A percentile compares a stretch with the other conserved stretches of the same genome.
Conservation (phyloP, 768 basidiomycete genomes). For the Boletus barrowsii region DNA sequence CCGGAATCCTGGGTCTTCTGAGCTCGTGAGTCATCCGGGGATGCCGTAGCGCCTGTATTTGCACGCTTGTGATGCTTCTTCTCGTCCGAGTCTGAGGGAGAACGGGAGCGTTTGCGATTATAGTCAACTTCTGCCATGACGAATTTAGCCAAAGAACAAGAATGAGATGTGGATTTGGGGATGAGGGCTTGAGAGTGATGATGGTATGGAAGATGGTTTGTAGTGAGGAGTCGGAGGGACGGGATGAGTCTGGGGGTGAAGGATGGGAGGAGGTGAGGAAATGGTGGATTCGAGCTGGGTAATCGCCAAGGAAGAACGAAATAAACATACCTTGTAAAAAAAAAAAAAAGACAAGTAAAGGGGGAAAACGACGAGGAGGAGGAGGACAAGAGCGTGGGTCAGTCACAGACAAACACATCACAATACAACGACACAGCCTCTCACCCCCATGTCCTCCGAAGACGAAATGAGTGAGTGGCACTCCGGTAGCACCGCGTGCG, state of each 20-base stretch:
- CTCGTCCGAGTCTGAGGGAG: slow-evolving; percentile 76
- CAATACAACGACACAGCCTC: slow-evolving; percentile 24
- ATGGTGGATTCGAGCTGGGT: slow-evolving; percentile 56
- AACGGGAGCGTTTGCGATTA: slow-evolving; percentile 84
- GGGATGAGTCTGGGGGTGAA: slow-evolving; percentile 48
- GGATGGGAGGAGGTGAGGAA: slow-evolving; percentile 53
- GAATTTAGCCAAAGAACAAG: slow-evolving; percentile 50
- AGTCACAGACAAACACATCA: slow-evolving; percentile 11
- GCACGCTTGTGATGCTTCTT: slow-evolving; percentile 80
- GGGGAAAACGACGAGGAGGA: not conserved
- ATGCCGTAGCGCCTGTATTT: slow-evolving; percentile 69
- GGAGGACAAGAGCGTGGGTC: not conserved
- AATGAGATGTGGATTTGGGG: slow-evolving; percentile 37
- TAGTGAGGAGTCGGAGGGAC: slow-evolving; percentile 37
- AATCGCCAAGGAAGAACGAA: slow-evolving; percentile 32
- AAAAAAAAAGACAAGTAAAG: not conserved
- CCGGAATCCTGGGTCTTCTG: slow-evolving; percentile 45
- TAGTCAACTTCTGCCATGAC: slow-evolving; percentile 85
- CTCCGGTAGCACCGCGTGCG: not conserved
- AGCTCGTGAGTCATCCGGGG: slow-evolving; percentile 59
- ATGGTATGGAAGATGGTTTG: slow-evolving; percentile 35
- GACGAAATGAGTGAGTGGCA: slow-evolving; percentile 30
- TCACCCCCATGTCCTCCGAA: slow-evolving; percentile 27
- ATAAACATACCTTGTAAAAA: slow-evolving; percentile 34
- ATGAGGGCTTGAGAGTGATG: slow-evolving; percentile 46